Percentiles rank a stretch among this genome's conserved stretches.
phyloP scores from a whole-genome alignment of 352 stramenopile species.

The Phytophthora pseudosyringae region DNA sequence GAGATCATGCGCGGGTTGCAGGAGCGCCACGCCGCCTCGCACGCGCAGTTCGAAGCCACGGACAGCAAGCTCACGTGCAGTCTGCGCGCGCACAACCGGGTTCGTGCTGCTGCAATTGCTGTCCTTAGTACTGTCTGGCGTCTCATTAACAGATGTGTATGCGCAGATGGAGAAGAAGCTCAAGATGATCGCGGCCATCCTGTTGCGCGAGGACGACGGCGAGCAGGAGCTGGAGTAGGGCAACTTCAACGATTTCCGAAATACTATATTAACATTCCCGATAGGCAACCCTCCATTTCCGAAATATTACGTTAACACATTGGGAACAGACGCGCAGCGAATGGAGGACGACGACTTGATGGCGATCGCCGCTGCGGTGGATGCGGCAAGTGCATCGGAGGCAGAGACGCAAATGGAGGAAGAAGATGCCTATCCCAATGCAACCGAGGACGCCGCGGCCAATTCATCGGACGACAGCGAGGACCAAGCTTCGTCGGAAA shows the following conservation, averaged over 20 bases:
- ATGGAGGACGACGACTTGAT: constrained; percentile 23
- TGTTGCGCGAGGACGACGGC: constrained; percentile 40
- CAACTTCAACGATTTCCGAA: constrained; percentile 18
- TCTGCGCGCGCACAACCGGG: constrained; percentile 43
- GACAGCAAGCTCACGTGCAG: constrained; percentile 36
- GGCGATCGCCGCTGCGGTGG: background rate
- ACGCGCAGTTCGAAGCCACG: constrained; percentile 40
- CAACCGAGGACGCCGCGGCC: background rate
- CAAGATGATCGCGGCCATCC: constrained; percentile 59
- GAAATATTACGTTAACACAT: constrained; percentile 21
- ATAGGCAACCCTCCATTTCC: background rate
- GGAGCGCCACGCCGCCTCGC: constrained; percentile 43
- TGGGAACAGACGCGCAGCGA: background rate
- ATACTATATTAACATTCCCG: constrained; percentile 18
- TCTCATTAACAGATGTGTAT: background rate
- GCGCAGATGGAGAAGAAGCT: constrained; percentile 60
- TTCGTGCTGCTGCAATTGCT: constrained; percentile 17
- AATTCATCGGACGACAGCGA: constrained; percentile 4
- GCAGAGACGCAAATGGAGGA: constrained; percentile 4
- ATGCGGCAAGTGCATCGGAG: background rate
- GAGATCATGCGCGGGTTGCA: constrained; percentile 47
- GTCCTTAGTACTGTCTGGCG: background rate
- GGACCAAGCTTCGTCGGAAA: constrained; percentile 3
- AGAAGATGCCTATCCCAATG: background rate
- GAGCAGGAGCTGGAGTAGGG: constrained; percentile 34